phyloP scores from a whole-genome alignment of 768 basidiomycete species.

The Lepiota venenata region DNA sequence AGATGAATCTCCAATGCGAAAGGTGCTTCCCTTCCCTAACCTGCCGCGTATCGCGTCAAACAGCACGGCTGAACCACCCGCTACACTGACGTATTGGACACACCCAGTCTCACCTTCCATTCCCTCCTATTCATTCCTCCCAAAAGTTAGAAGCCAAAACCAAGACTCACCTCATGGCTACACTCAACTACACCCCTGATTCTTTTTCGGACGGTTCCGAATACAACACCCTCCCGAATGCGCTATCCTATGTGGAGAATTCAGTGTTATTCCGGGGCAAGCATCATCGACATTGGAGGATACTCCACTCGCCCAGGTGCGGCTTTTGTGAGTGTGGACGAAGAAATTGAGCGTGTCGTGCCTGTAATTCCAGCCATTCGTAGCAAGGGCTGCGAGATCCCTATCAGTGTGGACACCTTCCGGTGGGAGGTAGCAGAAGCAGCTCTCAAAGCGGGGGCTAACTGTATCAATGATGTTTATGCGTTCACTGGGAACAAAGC shows the following conservation, averaged over 20 bases:
- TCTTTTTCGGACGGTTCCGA: conserved; percentile 89
- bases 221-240: conserved; percentile 48
- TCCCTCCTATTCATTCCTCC: not conserved
- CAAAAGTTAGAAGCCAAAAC: conserved; percentile 10
- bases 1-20: conserved; percentile 50
- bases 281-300: conserved; percentile 91
- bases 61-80: conserved; percentile 33
- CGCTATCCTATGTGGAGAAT: conserved; percentile 46
- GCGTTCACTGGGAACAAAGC: conserved; percentile 67
- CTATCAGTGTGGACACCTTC: conserved; percentile 88
- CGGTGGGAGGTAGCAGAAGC: conserved; percentile 75
- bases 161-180: conserved; percentile 82
- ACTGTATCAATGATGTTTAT: conserved; percentile 92
- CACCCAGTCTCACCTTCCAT: conserved; percentile 25
- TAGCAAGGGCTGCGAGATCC: conserved; percentile 25
- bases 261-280: conserved; percentile 57
- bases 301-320: conserved; percentile 90
- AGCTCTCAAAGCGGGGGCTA: conserved; percentile 79
- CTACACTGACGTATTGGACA: conserved; percentile 50
- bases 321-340: conserved; percentile 55
- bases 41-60: conserved; percentile 36
- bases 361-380: conserved; percentile 67
- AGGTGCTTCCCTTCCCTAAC: conserved; percentile 72
- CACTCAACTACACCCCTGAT: conserved; percentile 91
- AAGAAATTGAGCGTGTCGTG: conserved; percentile 71